Percentiles rank a stretch among this genome's conserved stretches.
Evolutionary conservation across 129 eudicot genomes (phyloP).

Genomic region (Lactuca sativa): DNA sequence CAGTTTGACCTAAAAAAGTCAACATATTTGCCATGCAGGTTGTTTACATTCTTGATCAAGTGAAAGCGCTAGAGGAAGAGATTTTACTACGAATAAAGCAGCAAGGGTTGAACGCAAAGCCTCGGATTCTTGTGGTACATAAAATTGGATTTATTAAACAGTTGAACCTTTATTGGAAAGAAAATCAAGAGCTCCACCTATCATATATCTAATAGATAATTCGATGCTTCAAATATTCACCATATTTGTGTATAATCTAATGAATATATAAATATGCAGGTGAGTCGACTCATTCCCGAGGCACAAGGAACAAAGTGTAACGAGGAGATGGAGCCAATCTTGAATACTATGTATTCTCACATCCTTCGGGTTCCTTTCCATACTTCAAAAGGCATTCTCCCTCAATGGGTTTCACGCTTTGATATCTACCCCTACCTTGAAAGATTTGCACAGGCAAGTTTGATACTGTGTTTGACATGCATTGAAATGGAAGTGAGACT

Average conservation of each 20-base stretch:
- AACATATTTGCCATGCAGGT: conserved; percentile 39
- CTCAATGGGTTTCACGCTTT: conserved; percentile 84
- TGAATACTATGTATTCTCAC: conserved; percentile 67
- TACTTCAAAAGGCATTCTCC: conserved; percentile 63
- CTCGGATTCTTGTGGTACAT: conserved; percentile 76
- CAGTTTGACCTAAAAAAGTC: conserved; percentile 20
- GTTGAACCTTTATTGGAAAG: too few relatives aligned
- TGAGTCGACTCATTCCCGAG: conserved; percentile 80
- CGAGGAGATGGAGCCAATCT: conserved; percentile 71
- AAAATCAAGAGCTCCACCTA: background rate
- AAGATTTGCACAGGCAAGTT: conserved; percentile 65
- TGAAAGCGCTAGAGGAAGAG: conserved; percentile 85
- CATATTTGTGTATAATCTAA: background rate
- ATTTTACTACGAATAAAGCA: conserved; percentile 65
- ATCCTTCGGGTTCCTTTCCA: conserved; percentile 79
- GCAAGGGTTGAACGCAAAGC: conserved; percentile 75
- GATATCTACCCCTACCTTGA: conserved; percentile 85
- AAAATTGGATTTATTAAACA: background rate
- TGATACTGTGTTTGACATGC: background rate
- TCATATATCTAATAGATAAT: background rate
- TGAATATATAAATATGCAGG: conserved; percentile 37
- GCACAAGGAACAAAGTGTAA: conserved; percentile 85
- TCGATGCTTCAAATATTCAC: background rate
- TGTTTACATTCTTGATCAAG: conserved; percentile 95
- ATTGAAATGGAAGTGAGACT: background rate